Conservation (phyloP, 2,329 filamentous ascomycete species). For the Claviceps humidiphila region DNA sequence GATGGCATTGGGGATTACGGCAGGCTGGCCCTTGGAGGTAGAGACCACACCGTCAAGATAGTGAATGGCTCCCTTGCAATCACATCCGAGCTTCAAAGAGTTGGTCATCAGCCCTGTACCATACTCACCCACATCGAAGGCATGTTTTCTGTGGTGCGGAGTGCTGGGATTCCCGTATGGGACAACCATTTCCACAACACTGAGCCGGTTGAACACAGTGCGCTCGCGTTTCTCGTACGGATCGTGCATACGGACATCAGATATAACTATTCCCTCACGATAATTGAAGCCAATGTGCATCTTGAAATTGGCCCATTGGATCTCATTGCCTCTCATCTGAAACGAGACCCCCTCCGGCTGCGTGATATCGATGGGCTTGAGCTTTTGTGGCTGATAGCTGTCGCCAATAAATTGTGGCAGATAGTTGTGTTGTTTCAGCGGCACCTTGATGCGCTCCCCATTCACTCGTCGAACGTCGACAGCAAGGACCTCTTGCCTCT, state of each 20-base stretch:
- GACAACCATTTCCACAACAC: slow-evolving; percentile 58
- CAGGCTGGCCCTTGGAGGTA: slow-evolving; percentile 37
- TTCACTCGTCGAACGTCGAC: slow-evolving; percentile 29
- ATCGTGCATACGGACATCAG: slow-evolving; percentile 54
- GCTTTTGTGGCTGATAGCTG: slow-evolving; percentile 20
- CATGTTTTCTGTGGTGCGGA: slow-evolving; percentile 53
- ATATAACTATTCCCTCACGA: slow-evolving; percentile 56
- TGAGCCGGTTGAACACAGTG: slow-evolving; percentile 53
- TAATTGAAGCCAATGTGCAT: slow-evolving; percentile 63
- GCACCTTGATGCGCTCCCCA: slow-evolving; percentile 33
- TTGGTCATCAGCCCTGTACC: slow-evolving; percentile 54
- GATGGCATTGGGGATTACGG: slow-evolving; percentile 46
- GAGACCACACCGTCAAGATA: slow-evolving; percentile 26
- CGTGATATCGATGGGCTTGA: slow-evolving; percentile 26
- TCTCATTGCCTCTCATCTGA: slow-evolving; percentile 32
- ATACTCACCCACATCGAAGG: slow-evolving; percentile 57
- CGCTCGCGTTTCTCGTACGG: slow-evolving; percentile 26
- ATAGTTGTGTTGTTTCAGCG: slow-evolving; percentile 25
- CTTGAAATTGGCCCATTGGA: slow-evolving; percentile 53
- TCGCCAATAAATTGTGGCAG: slow-evolving; percentile 21
- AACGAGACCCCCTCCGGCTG: slow-evolving; percentile 29
- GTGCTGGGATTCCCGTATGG: slow-evolving; percentile 52
- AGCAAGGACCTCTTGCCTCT: slow-evolving; percentile 34
- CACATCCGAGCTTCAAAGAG: slow-evolving; percentile 47
- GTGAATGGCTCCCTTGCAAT: slow-evolving; percentile 49